Base-by-base conservation (phyloP, 1,284 basidiomycete genomes). In the Phylloboletellus chloephorus region DNA sequence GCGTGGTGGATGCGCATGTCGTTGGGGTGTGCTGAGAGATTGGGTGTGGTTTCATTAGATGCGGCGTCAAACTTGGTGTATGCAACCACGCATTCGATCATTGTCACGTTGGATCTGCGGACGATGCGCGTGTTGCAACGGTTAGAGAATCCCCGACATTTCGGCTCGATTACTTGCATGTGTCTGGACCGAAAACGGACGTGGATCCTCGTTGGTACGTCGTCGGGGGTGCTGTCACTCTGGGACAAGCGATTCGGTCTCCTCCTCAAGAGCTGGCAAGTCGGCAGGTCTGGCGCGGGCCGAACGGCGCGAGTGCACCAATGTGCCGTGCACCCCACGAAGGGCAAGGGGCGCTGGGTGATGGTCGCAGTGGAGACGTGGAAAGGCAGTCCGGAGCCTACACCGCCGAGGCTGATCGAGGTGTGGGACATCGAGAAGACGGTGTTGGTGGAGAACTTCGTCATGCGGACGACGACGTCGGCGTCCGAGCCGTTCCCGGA, bases 171-270 rank as follows among this genome's bases (percentile, higher is more conserved):
- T 39, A 87, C 90, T 0, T 79, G 82, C 35, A 63, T 96, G 38
- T 95, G 89, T 51, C 63, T 91, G 24, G 90, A 94, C 56, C 76
- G 78, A 19, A 86, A 85, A 51, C 77, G 78, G 19, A 77, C 86
- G 4, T 98, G 95, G 95, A 69, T 93, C 24, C 71, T 95, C 5
- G 80, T 88, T 21, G 94, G 91, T 2, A 95, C 94, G 1, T 78
- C 85, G 2, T 78, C 77, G 1, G 95, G 95, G 4, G 76, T 83
- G 7, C 67, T 98, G 6, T 81, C 83, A 3, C 72, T 98, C 1
- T 98, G 94, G 93, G 95, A 98, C 65, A 76, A 93, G 37, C 81
- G 95, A 2, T 98, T 98, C 52, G 90, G 91, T 0, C 68, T 98
- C n/a, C 67, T 88, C 5, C 68, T 98, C 52, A 85, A 86, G 58